phyloP scores from a whole-genome alignment of 2,329 filamentous ascomycete species.

The Pyrenophora teres region DNA sequence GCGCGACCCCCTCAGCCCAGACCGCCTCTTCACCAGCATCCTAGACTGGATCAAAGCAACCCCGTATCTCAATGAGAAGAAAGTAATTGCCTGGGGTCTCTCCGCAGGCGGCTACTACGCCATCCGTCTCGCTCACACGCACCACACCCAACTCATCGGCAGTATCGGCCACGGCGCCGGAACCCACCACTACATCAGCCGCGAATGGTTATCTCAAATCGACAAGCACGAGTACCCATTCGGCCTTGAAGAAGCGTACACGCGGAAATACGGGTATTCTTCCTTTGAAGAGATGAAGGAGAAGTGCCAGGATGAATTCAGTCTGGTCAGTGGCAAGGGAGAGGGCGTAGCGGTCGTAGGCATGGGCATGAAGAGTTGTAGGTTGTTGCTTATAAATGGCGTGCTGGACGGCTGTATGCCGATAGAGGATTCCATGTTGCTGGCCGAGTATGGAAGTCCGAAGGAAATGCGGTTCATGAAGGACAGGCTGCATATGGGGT shows the following conservation, averaged over 20 bases:
- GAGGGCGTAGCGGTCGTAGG: slow-evolving; percentile 49
- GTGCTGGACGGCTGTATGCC: slow-evolving; percentile 65
- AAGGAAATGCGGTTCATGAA: slow-evolving; percentile 57
- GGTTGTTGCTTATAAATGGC: slow-evolving; percentile 61
- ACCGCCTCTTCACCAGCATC: slow-evolving; percentile 58
- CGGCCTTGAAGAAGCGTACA: slow-evolving; percentile 56
- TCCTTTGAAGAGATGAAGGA: slow-evolving; percentile 51
- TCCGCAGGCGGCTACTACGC: slow-evolving; percentile 64
- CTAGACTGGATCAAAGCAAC: slow-evolving; percentile 57
- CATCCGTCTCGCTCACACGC: slow-evolving; percentile 62
- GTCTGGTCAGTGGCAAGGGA: slow-evolving; percentile 58
- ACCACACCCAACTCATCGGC: slow-evolving; percentile 53
- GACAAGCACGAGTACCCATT: slow-evolving; percentile 64
- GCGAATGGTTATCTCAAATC: slow-evolving; percentile 59
- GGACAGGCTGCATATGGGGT: slow-evolving; percentile 55
- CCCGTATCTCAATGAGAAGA: slow-evolving; percentile 52
- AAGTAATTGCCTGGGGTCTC: slow-evolving; percentile 60
- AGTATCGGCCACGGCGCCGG: slow-evolving; percentile 61
- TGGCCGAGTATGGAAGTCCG: slow-evolving; percentile 56
- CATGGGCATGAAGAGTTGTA: slow-evolving; percentile 50
- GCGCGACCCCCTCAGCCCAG: slow-evolving; percentile 54
- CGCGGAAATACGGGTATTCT: slow-evolving; percentile 51
- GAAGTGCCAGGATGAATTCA: slow-evolving; percentile 57
- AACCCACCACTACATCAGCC: slow-evolving; percentile 62
- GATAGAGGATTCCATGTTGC: slow-evolving; percentile 61